Base-by-base conservation (phyloP, 257 asterid species). In the Voacanga thouarsii region DNA sequence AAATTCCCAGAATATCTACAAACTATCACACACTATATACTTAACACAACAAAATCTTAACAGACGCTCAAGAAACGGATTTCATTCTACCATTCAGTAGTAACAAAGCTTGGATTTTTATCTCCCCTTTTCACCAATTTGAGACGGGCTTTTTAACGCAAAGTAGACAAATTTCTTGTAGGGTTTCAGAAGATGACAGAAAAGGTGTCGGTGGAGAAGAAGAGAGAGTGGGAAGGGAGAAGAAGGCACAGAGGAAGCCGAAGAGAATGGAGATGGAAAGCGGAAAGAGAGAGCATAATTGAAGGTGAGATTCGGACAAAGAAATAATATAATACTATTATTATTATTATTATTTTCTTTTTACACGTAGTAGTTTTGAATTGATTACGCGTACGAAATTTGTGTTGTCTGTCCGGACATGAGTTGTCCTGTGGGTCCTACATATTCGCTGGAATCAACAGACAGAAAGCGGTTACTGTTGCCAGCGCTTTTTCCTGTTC, bases 121-220 rank as follows among this genome's bases (percentile, higher is more conserved):
- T 16, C 23, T 0, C 2, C 10, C 18, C 60, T 28, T 21, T 41
- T 6, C 51, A 67, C 72, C 50, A 41, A 67, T 18, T 12, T 39
- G 51, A 67, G 14, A 67, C 21, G 72, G 51, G 26, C 8, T 39
- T 3, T 33, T 33, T 41, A 12, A 33, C 15, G 47, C 15, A 55
- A 65, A 37, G 16, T 10, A 49, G 1, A 12, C 7, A 61, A 5
- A 61, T 33, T 16, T 65, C 37, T 12, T 72, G 7, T 50, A 23
- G 76, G 63, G 43, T 72, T 7, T 67, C 41, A 63, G 74, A 56
- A 23, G 0, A 11, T 49, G 21, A 24, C 24, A 33, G 37, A 33
- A 33, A 33, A 49, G 71, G 80, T 80, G 84, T 83, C 86, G 86
- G 86, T 83, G 84, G 78, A 51, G 44, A 65, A 30, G 5, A 37